Base-by-base conservation (phyloP, 2,329 filamentous ascomycete genomes). In the Ceratocystis variospora region DNA sequence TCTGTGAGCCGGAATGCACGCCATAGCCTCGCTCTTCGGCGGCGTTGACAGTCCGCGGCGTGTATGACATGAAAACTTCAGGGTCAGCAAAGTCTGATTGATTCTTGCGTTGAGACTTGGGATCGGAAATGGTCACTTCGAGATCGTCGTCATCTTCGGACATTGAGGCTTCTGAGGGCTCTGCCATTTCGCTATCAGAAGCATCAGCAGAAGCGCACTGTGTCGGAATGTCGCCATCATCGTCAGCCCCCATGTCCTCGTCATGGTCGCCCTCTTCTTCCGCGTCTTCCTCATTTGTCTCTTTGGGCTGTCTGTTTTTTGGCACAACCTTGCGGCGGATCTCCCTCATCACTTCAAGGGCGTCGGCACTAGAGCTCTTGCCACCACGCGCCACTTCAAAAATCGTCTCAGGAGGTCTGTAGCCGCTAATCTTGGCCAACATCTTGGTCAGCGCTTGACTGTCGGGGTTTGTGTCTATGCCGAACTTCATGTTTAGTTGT, bases 11-110 rank as follows among this genome's bases (percentile, higher is more conserved):
- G 0, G 90, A 89, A 75, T 95, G 90, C 19, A 99, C 91, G 69
- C 92, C 91, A 76, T 99, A 99, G 12, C 87, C 94, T 65, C 89
- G 88, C 73, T 96, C 91, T 77, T 97, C 93, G 64, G 88, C 89
- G 3, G 88, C 80, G 74, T 93, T 94, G 71, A 84, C 82, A 53
- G 85, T 86, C 69, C 88, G 87, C 0, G 94, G 94, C 1, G 85
- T 89, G 80, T 99, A 99, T 8, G 90, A 89, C 91, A 99, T 97
- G 84, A 95, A 99, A 71, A 94, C 85, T 57, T 96, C 92, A 0
- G 86, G 83, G 74, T 96, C 92, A 73, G 89, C 85, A 81, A 86
- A 96, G 59, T 86, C 82, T 12, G 79, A 84, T 72, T 73, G 83
- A 73, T 78, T 77, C 73, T 70, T 80, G 44, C 64, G 53, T 50